phyloP scores from a whole-genome alignment of 148 eudicot species.

The Rhododendron griersonianum region DNA sequence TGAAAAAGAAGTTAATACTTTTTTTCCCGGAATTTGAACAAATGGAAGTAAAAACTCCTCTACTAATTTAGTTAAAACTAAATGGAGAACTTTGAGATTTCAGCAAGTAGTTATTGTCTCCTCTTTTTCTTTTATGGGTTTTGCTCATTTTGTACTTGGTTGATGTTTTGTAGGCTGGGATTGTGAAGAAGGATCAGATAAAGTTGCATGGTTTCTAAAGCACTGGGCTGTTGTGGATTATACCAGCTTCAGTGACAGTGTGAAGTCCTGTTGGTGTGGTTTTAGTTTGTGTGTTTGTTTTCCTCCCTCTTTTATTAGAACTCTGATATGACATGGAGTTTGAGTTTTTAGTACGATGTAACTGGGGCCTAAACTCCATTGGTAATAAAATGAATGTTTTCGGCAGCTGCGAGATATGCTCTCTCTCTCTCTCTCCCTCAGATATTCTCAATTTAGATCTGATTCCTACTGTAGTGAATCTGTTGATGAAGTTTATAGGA shows the following conservation, averaged over 20 bases:
- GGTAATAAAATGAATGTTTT: slow-evolving; percentile 1
- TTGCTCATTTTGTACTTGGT: neutral
- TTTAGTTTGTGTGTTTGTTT: neutral
- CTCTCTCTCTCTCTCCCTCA: neutral
- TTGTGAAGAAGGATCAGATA: slow-evolving; percentile 67
- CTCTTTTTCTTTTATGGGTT: neutral
- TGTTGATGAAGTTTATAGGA: neutral
- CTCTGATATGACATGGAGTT: neutral
- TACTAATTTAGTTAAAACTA: neutral
- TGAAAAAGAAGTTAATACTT: neutral
- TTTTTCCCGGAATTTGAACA: neutral
- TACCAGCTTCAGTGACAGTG: neutral
- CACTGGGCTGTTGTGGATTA: neutral
- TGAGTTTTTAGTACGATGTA: neutral
- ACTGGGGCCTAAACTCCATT: neutral
- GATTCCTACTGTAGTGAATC: no score
- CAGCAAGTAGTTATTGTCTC: neutral
- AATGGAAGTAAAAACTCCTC: neutral
- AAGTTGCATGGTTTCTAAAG: slow-evolving; percentile 82
- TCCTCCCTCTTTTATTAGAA: neutral
- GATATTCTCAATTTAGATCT: no score
- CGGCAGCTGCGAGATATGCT: neutral
- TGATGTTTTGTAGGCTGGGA: slow-evolving; percentile 23
- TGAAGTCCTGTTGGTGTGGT: neutral
- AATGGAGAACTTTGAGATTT: neutral